Base-by-base conservation (phyloP, 2,329 filamentous ascomycete species). In the Colletotrichum plurivorum region DNA sequence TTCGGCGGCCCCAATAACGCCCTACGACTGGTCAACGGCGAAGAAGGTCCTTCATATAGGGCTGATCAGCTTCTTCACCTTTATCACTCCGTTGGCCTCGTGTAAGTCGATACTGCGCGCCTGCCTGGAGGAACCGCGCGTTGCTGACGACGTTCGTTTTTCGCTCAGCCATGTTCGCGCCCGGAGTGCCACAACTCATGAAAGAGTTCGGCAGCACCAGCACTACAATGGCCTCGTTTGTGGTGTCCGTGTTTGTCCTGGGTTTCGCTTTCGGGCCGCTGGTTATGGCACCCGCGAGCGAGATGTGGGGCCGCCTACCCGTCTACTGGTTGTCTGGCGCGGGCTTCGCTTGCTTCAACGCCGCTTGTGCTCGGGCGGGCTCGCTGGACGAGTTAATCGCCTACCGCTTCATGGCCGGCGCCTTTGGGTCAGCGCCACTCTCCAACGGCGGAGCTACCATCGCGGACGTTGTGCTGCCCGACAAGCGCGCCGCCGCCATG, bases 241-340 rank as follows among this genome's bases (percentile, higher is more conserved):
- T 87, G 71, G 82, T 90, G 3, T 87, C 87, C 5, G 85, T 93
- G 18, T 91, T 91, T 75, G 83, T 93, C 4, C 80, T 93, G 0
- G 91, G 91, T 22, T 89, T 88, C 67, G 87, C 86, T 2, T 82
- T 86, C 39, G 90, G 89, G 0, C 89, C 90, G 0, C 77, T 87
- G 60, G 65, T 91, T 5, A 84, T 88, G 57, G 88, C 88, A 0
- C 89, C 90, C 0, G 63, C 91, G 8, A 88, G 85, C 13, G 90
- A 92, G 75, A 76, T 89, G 6, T 89, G 87, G 72, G 89, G 89
- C n/a, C 84, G 88, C 3, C 76, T 82, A 7, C 74, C 80, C 22
- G 75, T 89, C 27, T 88, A 88, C 72, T 81, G 87, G 67, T 63
- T 76, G 36, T 82, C 79, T 72, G 86, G 86, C 63, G 39, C 80